These are phyloP conservation scores for Metschnikowia bowlesiae DNA, from an alignment of 805 yeast genomes.

Conservation along the genomic window DNA sequence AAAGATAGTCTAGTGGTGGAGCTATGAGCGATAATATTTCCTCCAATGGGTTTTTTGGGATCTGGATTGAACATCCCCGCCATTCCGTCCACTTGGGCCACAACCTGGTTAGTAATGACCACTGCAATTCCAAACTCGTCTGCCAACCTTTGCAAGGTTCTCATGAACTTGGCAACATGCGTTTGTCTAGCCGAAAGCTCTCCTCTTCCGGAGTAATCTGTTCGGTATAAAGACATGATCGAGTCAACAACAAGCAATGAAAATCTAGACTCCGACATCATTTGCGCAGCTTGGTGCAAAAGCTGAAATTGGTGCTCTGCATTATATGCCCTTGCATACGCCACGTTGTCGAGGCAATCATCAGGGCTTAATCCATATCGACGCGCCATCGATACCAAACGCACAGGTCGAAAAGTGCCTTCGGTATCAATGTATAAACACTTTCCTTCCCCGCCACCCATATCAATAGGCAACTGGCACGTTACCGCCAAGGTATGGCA, in stretches of 20 bases:
- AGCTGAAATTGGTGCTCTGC: constrained; percentile 93
- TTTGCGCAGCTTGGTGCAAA: constrained; percentile 82
- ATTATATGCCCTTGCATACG: constrained; percentile 94
- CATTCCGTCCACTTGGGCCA: constrained; percentile 95
- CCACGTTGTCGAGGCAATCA: constrained; percentile 94
- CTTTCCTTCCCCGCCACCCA: constrained; percentile 99
- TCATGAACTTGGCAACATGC: constrained; percentile 90
- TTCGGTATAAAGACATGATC: constrained; percentile 92
- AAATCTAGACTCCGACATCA: constrained; percentile 95
- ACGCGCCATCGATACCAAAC: constrained; percentile 84
- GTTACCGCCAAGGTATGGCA: constrained; percentile 97
- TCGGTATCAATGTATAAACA: constrained; percentile 95
- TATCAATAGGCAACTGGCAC: constrained; percentile 91
- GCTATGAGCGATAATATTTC: constrained; percentile 94
- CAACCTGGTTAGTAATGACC: constrained; percentile 88
- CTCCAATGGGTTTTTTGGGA: constrained; percentile 98
- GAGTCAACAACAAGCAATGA: constrained; percentile 92
- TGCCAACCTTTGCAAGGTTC: constrained; percentile 86
- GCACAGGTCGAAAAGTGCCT: constrained; percentile 91
- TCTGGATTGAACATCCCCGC: constrained; percentile 81
- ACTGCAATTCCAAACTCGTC: constrained; percentile 98
- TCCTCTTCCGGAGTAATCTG: constrained; percentile 94
- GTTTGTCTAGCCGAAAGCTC: constrained; percentile 92
- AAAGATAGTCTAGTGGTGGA: constrained; percentile 90
- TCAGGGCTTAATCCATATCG: constrained; percentile 89